These are phyloP conservation scores for Bromus sterilis DNA, from an alignment of 176 grass and related monocot species.

Conservation along the genomic window DNA sequence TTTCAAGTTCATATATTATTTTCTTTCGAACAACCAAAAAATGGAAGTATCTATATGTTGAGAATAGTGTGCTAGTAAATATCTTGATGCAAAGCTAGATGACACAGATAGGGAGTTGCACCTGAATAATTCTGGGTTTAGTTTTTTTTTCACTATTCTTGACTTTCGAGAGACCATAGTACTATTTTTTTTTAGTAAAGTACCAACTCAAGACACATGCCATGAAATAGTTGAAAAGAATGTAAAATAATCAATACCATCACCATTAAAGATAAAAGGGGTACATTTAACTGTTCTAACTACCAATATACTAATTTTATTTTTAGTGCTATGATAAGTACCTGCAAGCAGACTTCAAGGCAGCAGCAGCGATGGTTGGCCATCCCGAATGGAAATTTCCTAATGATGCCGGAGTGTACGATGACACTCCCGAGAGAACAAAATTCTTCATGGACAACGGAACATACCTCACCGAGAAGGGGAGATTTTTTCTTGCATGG, in stretches of 20 bases:
- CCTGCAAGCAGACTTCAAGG: conserved; percentile 56
- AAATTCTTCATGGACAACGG: conserved; percentile 56
- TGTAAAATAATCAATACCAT: background rate
- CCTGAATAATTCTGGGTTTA: no score
- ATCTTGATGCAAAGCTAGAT: no score
- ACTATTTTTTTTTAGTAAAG: background rate
- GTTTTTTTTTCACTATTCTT: background rate
- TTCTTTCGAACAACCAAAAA: no score
- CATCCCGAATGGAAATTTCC: conserved; percentile 87
- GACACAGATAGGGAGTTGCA: no score
- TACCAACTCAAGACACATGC: background rate
- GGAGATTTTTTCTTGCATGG: conserved; percentile 86
- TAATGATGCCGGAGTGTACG: conserved; percentile 60
- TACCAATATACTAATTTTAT: no score
- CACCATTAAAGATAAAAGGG: background rate
- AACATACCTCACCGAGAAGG: conserved; percentile 52
- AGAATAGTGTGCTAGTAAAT: background rate
- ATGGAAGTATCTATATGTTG: no score
- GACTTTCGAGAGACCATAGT: background rate
- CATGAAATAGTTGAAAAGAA: background rate
- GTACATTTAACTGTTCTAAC: background rate
- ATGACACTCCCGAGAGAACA: conserved; percentile 60
- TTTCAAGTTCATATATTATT: no score
- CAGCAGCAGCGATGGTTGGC: conserved; percentile 42
- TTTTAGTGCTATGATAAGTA: conserved; percentile 92